Evolutionary conservation across 352 stramenopile species (phyloP), one percentile per base, ranked within the genome.

Genomic region (Globisporangium emineosum): DNA sequence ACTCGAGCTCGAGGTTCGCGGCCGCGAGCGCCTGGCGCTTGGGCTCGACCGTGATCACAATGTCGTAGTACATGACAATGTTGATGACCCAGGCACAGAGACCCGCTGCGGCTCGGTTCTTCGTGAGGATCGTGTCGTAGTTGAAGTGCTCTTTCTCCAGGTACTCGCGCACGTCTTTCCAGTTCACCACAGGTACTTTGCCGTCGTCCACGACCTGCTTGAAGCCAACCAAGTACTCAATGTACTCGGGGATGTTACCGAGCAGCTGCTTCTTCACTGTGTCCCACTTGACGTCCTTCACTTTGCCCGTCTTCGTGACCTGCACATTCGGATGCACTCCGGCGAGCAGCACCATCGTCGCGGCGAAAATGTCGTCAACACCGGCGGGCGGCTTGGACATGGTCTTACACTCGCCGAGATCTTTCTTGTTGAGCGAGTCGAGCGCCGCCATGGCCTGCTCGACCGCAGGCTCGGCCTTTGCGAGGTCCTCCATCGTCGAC

Each of bases 51-150:
- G 93, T 97, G 45, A 98, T 76, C 1, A 98, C 79, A 47, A 98
- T 98, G 72, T 98, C 94, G 77, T 98, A 98, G 80, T 98, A 98
- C 76, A 93, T 96, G 47, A 98, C 93, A 45, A 98, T 98, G 67
- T 98, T 98, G 67, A 98, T 76, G 42, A 98, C 95, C 81, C 97
- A 98, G 3, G 86, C 94, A 66, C 92, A 98, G 45, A 98, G 70
- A 42, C 92, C 93, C 0, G 92, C 96, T 17, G 96, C 96, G 9
- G 94, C 94, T 52, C 93, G 96, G 80, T 98, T 98, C 73, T 98
- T 98, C 4, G 87, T 94, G 47, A 94, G 66, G 62, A 98, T 98
- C 3, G 92, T 94, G 30, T 98, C 94, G 54, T 95, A 88, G 60
- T 98, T 97, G 72, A 98, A 98, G 65, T 98, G 86, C 52, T 98